Percentiles rank a stretch among this genome's conserved stretches.
Evolutionary conservation across 1,284 basidiomycete genomes (phyloP).

Genomic region (Bondarzewia mesenterica): DNA sequence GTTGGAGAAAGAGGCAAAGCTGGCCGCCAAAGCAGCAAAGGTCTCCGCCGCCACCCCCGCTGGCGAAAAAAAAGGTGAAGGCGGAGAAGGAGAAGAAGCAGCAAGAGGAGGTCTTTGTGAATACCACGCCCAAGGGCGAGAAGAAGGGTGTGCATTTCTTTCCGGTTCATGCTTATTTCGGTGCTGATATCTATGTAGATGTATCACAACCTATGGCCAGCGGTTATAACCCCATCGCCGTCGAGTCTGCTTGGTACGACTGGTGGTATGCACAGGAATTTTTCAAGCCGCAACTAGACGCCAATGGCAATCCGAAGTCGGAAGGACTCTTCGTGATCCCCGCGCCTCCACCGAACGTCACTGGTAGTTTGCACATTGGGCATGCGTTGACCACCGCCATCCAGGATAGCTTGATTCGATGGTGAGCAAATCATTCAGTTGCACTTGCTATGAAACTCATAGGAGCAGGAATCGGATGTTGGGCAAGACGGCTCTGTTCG

Average conservation of each 20-base stretch:
- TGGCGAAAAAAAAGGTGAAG: constrained; percentile 63
- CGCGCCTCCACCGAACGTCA: constrained; percentile 97
- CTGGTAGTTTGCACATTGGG: constrained; percentile 93
- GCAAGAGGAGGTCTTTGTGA: constrained; percentile 70
- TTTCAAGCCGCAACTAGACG: constrained; percentile 74
- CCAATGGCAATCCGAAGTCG: constrained; percentile 47
- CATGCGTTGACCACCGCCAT: constrained; percentile 92
- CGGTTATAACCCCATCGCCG: constrained; percentile 92
- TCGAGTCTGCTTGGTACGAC: constrained; percentile 97
- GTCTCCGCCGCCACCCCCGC: constrained; percentile 31
- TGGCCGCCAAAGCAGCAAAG: constrained; percentile 70
- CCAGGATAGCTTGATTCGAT: constrained; percentile 85
- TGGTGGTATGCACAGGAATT: constrained; percentile 94
- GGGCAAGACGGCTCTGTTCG: constrained; percentile 86
- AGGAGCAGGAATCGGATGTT: constrained; percentile 85
- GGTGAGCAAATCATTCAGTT: constrained; percentile 39
- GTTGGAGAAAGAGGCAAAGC: constrained; percentile 71
- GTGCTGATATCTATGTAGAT: constrained; percentile 40
- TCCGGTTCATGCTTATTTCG: not conserved
- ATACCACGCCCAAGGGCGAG: constrained; percentile 79
- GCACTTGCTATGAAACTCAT: not conserved
- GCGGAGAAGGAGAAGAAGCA: constrained; percentile 70
- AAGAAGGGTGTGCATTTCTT: constrained; percentile 71
- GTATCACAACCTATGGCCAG: constrained; percentile 81
- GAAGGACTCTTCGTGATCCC: constrained; percentile 84